A percentile compares a stretch with the other conserved stretches of the same genome.
These are phyloP conservation scores for Colletotrichum ledebouriae DNA, from an alignment of 2,329 filamentous ascomycete species.

Conservation along the genomic window DNA sequence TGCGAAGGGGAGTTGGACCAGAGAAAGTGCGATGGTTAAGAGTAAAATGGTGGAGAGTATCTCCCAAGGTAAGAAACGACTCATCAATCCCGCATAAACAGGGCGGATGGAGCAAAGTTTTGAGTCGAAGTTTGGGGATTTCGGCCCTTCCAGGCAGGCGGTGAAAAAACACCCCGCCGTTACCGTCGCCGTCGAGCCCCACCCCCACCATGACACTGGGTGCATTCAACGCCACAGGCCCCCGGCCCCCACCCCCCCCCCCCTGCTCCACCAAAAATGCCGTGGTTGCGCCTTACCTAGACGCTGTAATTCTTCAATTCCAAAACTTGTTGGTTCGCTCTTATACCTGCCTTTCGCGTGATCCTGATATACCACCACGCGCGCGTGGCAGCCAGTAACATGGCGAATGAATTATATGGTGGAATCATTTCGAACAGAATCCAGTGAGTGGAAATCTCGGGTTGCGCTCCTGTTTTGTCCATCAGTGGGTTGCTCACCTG, in stretches of 20 bases:
- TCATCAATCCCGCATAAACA: slow-evolving; percentile 27
- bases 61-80: slow-evolving; percentile 34
- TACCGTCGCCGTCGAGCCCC: slow-evolving; percentile 31
- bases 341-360: background rate
- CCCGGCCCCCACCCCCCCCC: slow-evolving; percentile 22
- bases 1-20: slow-evolving; percentile 16
- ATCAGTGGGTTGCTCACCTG: slow-evolving; percentile 6
- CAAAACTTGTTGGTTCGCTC: background rate
- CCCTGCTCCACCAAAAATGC: slow-evolving; percentile 33
- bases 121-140: slow-evolving; percentile 11
- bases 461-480: background rate
- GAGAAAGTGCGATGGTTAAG: slow-evolving; percentile 7
- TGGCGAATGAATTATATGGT: slow-evolving; percentile 35
- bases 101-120: slow-evolving; percentile 24
- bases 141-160: slow-evolving; percentile 23
- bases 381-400: slow-evolving; percentile 1
- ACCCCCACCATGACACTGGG: slow-evolving; percentile 38
- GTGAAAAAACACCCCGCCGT: slow-evolving; percentile 35
- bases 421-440: slow-evolving; percentile 38
- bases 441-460: slow-evolving; percentile 26
- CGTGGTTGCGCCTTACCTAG: background rate
- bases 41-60: slow-evolving; percentile 13
- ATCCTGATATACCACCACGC: background rate
- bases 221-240: slow-evolving; percentile 21
- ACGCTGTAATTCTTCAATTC: slow-evolving; percentile 32